A percentile compares a stretch with the other conserved stretches of the same genome.
Evolutionary conservation across 176 grass and related monocot species (phyloP).

Genomic region (Aegilops speltoides): DNA sequence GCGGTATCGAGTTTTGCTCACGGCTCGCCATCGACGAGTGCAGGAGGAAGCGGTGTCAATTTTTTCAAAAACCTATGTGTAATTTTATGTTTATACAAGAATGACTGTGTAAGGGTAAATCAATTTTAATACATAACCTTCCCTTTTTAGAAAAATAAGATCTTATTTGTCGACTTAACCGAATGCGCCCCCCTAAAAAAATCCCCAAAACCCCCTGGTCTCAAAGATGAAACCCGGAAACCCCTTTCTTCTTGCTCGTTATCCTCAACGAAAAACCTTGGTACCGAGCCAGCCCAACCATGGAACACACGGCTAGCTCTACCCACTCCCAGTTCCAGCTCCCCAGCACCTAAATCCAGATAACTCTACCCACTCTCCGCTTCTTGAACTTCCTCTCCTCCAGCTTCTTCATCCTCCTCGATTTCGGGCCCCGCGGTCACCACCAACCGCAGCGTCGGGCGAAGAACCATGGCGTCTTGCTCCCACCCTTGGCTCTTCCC

Average conservation of each 20-base stretch:
- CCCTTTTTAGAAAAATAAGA: too few species aligned
- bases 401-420: not conserved
- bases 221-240: not conserved
- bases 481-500: conserved; percentile 54
- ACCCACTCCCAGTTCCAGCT: not conserved
- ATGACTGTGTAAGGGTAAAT: too few species aligned
- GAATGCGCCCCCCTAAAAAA: too few species aligned
- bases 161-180: too few species aligned
- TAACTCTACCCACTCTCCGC: not conserved
- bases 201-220: too few species aligned
- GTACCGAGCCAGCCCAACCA: not conserved
- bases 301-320: conserved; percentile 4
- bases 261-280: conserved; percentile 13
- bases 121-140: too few species aligned
- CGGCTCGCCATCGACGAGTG: too few species aligned
- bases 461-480: conserved; percentile 55
- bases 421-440: not conserved
- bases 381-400: not conserved
- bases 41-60: too few species aligned
- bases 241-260: conserved; percentile 19
- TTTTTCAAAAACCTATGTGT: too few species aligned
- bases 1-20: too few species aligned
- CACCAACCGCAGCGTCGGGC: not conserved
- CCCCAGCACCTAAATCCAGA: not conserved
- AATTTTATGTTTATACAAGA: too few species aligned